A percentile compares a stretch with the other conserved stretches of the same genome.
Conservation (phyloP, 495 filamentous ascomycete genomes). For the Penicillium bialowiezense region DNA sequence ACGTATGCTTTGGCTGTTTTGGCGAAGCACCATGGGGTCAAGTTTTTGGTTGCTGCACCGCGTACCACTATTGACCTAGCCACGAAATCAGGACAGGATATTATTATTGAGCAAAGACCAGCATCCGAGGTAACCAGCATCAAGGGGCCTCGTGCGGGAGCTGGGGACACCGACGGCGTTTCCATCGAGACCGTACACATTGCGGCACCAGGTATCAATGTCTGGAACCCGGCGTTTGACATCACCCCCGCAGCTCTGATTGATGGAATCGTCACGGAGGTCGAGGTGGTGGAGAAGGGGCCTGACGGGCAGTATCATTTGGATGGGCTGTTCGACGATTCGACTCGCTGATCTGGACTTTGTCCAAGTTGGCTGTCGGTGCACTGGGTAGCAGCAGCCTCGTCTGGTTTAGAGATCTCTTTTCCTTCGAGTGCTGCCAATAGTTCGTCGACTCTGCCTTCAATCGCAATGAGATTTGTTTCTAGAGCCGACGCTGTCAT, state of each 20-base stretch:
- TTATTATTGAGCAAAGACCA: constrained; percentile 85
- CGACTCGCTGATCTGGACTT: constrained; percentile 9
- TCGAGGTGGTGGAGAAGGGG: constrained; percentile 78
- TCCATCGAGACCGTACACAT: constrained; percentile 70
- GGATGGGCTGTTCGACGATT: constrained; percentile 45
- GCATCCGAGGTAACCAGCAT: constrained; percentile 76
- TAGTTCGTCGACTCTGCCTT: constrained; percentile 57
- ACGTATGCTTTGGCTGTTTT: constrained; percentile 90
- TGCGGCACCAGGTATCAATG: constrained; percentile 74
- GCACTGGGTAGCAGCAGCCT: background rate
- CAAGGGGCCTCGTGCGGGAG: constrained; percentile 63
- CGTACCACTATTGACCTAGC: constrained; percentile 88
- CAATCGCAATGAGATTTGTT: constrained; percentile 49
- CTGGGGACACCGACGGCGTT: constrained; percentile 45
- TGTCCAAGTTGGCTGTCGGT: constrained; percentile 10
- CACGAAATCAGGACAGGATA: constrained; percentile 70
- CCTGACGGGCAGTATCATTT: constrained; percentile 75
- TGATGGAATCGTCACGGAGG: constrained; percentile 91
- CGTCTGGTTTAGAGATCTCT: background rate
- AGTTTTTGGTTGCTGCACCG: constrained; percentile 93
- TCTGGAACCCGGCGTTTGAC: constrained; percentile 98
- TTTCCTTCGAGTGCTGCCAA: constrained; percentile 44
- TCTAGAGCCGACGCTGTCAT: constrained; percentile 55
- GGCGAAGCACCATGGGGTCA: constrained; percentile 80
- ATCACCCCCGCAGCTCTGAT: constrained; percentile 84